A percentile compares a stretch with the other conserved stretches of the same genome.
Evolutionary conservation across 2,329 filamentous ascomycete genomes (phyloP).

Genomic region (Cercospora sojina): DNA sequence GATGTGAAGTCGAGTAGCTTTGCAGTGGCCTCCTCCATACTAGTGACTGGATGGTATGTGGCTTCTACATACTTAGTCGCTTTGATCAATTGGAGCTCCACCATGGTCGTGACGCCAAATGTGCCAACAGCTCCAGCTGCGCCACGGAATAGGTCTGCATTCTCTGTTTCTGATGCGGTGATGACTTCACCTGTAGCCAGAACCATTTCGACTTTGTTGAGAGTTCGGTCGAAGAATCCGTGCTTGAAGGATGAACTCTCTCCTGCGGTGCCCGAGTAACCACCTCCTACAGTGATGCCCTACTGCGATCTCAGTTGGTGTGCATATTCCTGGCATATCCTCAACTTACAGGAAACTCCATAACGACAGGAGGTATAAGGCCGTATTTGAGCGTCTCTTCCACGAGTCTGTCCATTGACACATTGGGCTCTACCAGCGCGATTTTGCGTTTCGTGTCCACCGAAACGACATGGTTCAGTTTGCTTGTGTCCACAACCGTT

Average conservation of each 20-base stretch:
- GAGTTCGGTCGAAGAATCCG: slow-evolving; percentile 63
- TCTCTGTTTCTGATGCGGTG: slow-evolving; percentile 55
- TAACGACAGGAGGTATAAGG: slow-evolving; percentile 64
- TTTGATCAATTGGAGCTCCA: slow-evolving; percentile 49
- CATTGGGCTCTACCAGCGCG: slow-evolving; percentile 68
- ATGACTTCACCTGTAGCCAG: slow-evolving; percentile 60
- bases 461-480: slow-evolving; percentile 60
- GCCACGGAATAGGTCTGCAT: slow-evolving; percentile 62
- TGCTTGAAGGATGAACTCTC: slow-evolving; percentile 69
- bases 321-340: not conserved
- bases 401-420: slow-evolving; percentile 65
- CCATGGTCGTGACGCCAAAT: slow-evolving; percentile 63
- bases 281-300: slow-evolving; percentile 67
- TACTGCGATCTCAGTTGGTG: slow-evolving; percentile 1
- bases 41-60: slow-evolving; percentile 48
- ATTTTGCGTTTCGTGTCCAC: slow-evolving; percentile 56
- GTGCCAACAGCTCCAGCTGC: slow-evolving; percentile 66
- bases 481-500: slow-evolving; percentile 64
- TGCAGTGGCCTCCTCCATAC: slow-evolving; percentile 45
- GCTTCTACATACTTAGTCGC: slow-evolving; percentile 52
- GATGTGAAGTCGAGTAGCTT: slow-evolving; percentile 42
- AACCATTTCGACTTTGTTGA: slow-evolving; percentile 64
- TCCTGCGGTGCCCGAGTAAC: slow-evolving; percentile 65
- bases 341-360: slow-evolving; percentile 60
- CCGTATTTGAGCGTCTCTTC: slow-evolving; percentile 56